Evolutionary conservation across 495 filamentous ascomycete genomes (phyloP).

Genomic region (Pseudevernia furfuracea): DNA sequence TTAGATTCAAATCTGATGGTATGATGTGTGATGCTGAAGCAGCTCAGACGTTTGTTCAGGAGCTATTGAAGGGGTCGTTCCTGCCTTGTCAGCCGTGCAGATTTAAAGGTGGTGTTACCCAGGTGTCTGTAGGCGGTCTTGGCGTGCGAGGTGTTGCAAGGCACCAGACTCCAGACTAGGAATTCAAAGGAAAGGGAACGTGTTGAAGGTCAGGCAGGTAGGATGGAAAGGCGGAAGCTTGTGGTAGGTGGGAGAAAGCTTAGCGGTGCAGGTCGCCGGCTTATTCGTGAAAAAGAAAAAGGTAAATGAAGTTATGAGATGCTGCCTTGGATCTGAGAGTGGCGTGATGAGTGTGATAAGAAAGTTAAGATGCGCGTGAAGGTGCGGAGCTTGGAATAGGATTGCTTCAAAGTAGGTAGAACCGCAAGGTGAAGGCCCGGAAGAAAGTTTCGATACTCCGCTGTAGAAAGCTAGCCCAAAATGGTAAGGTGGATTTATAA

Average conservation of each 20-base stretch:
- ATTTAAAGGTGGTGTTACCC: neutral
- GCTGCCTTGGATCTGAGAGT: neutral
- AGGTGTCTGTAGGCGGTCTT: neutral
- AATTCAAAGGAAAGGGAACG: neutral
- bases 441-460: slow-evolving; percentile 6
- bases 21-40: neutral
- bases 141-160: neutral
- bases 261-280: slow-evolving; percentile 47
- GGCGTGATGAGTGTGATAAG: slow-evolving; percentile 6
- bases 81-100: slow-evolving; percentile 6
- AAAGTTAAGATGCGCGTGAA: slow-evolving; percentile 9
- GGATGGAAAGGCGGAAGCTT: slow-evolving; percentile 25
- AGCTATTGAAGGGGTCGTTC: neutral
- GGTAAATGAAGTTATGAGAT: neutral
- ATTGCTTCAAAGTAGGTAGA: neutral
- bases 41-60: neutral
- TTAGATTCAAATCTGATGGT: neutral
- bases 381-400: slow-evolving; percentile 2
- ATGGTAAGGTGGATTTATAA: neutral
- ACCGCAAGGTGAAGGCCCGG: slow-evolving; percentile 4
- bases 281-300: neutral
- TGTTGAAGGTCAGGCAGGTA: slow-evolving; percentile 23
- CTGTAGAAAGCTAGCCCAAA: neutral
- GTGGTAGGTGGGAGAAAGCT: slow-evolving; percentile 22
- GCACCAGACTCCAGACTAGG: neutral